Evolutionary conservation across 768 basidiomycete species (phyloP).

Genomic region (Mycena maculata): DNA sequence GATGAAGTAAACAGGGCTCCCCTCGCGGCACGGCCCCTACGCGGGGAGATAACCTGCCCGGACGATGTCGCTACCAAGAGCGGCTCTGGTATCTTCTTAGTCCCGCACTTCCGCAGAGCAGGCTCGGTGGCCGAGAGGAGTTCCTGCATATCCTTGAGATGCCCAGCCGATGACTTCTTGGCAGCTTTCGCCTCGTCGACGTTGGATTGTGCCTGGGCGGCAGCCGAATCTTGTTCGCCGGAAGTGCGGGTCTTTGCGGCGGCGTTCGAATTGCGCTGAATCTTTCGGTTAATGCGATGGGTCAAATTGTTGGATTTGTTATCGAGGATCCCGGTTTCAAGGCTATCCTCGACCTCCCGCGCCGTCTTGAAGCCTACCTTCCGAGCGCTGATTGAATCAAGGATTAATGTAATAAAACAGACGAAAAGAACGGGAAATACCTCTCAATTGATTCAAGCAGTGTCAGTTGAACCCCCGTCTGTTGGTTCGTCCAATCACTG

Average conservation of each 20-base stretch:
- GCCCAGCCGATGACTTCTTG: neutral
- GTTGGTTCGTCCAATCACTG: too few relatives aligned
- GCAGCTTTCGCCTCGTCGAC: neutral
- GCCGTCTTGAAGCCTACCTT: neutral
- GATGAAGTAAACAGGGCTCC: too few relatives aligned
- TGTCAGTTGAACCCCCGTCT: too few relatives aligned
- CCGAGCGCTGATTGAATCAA: too few relatives aligned
- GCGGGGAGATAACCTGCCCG: too few relatives aligned
- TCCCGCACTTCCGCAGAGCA: too few relatives aligned
- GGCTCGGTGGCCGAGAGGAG: neutral
- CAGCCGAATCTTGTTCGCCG: too few relatives aligned
- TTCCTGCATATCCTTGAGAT: neutral
- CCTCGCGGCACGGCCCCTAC: too few relatives aligned
- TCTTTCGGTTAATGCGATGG: neutral
- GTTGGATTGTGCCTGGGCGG: neutral
- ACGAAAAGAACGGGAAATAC: neutral
- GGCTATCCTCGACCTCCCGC: neutral
- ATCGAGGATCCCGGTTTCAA: neutral
- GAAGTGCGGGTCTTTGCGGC: too few relatives aligned
- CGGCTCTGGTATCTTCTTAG: too few relatives aligned
- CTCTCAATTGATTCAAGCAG: neutral
- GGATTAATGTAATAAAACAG: too few relatives aligned
- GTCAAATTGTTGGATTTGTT: constrained; percentile 3
- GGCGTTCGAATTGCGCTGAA: too few relatives aligned
- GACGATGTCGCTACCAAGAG: neutral